These are phyloP conservation scores for Aristolochia fimbriata DNA, from an alignment of 164 flowering plant genomes.

Conservation along the genomic window DNA sequence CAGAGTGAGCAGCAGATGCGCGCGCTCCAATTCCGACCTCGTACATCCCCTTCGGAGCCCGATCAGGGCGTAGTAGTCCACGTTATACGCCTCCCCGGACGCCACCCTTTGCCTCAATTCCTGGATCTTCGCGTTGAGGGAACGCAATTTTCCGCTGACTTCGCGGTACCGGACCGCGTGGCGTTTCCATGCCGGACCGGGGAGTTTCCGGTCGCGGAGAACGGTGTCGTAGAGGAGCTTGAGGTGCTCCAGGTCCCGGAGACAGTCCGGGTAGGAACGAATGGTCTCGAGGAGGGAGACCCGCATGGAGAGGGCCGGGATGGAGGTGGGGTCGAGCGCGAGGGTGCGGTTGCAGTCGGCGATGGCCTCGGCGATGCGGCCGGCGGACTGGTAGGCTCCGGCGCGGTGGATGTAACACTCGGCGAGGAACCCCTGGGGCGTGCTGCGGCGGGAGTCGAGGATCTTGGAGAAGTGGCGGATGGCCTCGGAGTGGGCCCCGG, in stretches of 20 bases:
- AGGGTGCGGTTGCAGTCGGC: constrained; percentile 80
- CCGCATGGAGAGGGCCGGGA: constrained; percentile 62
- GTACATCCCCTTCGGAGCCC: constrained; percentile 85
- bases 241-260: constrained; percentile 88
- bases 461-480: constrained; percentile 90
- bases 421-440: constrained; percentile 79
- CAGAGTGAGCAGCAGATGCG: constrained; percentile 56
- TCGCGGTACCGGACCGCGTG: constrained; percentile 52
- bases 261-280: constrained; percentile 66
- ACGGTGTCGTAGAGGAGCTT: constrained; percentile 80
- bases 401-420: constrained; percentile 87
- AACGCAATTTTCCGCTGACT: constrained; percentile 54
- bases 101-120: constrained; percentile 63
- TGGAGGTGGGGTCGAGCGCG: constrained; percentile 66
- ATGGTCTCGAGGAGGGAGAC: constrained; percentile 61
- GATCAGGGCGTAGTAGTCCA: constrained; percentile 71
- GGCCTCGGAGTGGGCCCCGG: constrained; percentile 83
- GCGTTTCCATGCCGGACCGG: constrained; percentile 77
- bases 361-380: constrained; percentile 76
- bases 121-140: constrained; percentile 42
- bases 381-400: constrained; percentile 48
- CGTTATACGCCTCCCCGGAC: constrained; percentile 53
- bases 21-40: constrained; percentile 75
- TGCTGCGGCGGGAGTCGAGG: constrained; percentile 70
- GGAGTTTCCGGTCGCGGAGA: constrained; percentile 62